A percentile compares a stretch with the other conserved stretches of the same genome.
phyloP scores from a whole-genome alignment of 2,329 filamentous ascomycete genomes.

The Paraphaeosphaeria sporulosa region DNA sequence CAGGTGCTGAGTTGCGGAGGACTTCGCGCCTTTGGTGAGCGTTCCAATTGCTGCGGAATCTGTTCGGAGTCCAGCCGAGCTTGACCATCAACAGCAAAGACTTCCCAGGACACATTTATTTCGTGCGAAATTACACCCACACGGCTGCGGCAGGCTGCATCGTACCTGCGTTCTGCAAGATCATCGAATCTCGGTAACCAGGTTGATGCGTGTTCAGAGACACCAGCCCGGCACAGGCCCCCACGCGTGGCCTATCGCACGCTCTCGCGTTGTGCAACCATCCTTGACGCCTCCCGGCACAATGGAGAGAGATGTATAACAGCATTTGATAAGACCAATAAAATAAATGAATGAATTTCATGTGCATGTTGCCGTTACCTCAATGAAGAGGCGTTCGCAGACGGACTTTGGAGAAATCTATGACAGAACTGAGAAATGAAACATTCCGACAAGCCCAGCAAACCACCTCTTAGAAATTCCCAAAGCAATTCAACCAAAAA shows the following conservation, averaged over 20 bases:
- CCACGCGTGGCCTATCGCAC: constrained; percentile 2
- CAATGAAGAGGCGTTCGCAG: constrained; percentile 5
- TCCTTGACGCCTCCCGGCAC: background rate
- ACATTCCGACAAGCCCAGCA: background rate
- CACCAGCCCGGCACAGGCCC: background rate
- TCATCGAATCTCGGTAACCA: background rate
- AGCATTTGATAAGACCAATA: background rate
- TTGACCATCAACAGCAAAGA: background rate
- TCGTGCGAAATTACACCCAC: background rate
- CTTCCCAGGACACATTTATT: background rate
- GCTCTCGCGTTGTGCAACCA: background rate
- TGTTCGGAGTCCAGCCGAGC: background rate
- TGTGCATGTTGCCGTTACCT: background rate
- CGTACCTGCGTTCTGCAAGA: constrained; percentile 11
- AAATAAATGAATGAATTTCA: constrained; percentile 7
- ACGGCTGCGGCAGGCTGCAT: background rate
- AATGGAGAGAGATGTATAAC: background rate
- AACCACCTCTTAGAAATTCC: too few relatives aligned
- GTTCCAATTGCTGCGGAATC: background rate
- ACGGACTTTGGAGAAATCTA: background rate
- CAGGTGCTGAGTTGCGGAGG: background rate
- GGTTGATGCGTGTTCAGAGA: background rate
- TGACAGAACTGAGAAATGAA: background rate
- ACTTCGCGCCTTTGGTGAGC: background rate
- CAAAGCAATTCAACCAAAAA: background rate